Conservation (phyloP, 768 basidiomycete genomes). For the Crepidotus variabilis region DNA sequence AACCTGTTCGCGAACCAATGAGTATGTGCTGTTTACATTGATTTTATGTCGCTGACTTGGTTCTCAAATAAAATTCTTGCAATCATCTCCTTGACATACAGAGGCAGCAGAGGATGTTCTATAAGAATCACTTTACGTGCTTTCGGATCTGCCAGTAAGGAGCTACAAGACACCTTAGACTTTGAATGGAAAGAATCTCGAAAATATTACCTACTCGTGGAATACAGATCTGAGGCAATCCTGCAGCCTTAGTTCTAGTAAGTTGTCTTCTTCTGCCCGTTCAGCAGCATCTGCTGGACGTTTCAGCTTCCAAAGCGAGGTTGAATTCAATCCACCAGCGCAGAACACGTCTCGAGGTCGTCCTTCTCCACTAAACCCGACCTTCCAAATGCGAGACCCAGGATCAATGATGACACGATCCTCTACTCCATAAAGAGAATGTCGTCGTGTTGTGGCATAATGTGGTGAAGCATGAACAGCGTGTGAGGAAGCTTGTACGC, state of each 20-base stretch:
- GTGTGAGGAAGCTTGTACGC: constrained; percentile 38
- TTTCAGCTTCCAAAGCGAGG: constrained; percentile 58
- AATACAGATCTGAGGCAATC: constrained; percentile 73
- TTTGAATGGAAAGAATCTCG: constrained; percentile 8
- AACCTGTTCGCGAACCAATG: constrained; percentile 46
- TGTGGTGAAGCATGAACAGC: constrained; percentile 75
- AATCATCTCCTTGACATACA: constrained; percentile 84
- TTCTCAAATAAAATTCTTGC: constrained; percentile 88
- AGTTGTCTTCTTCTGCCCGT: constrained; percentile 67
- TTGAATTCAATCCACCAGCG: constrained; percentile 38
- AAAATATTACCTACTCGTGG: constrained; percentile 59
- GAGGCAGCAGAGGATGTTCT: constrained; percentile 84
- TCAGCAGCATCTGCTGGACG: constrained; percentile 50
- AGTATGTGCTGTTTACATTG: not conserved
- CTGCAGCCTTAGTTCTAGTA: constrained; percentile 70
- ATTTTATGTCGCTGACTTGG: constrained; percentile 48
- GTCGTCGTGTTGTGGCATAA: constrained; percentile 79
- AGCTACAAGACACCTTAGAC: constrained; percentile 42
- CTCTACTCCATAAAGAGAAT: constrained; percentile 95
- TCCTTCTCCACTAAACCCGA: constrained; percentile 96
- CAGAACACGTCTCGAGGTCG: constrained; percentile 86
- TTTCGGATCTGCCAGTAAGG: constrained; percentile 91
- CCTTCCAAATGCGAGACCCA: constrained; percentile 93
- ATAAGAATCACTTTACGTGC: constrained; percentile 91
- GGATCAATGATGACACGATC: constrained; percentile 95